A percentile compares a stretch with the other conserved stretches of the same genome.
phyloP scores from a whole-genome alignment of 1,284 basidiomycete genomes.

The Tilletia caries region DNA sequence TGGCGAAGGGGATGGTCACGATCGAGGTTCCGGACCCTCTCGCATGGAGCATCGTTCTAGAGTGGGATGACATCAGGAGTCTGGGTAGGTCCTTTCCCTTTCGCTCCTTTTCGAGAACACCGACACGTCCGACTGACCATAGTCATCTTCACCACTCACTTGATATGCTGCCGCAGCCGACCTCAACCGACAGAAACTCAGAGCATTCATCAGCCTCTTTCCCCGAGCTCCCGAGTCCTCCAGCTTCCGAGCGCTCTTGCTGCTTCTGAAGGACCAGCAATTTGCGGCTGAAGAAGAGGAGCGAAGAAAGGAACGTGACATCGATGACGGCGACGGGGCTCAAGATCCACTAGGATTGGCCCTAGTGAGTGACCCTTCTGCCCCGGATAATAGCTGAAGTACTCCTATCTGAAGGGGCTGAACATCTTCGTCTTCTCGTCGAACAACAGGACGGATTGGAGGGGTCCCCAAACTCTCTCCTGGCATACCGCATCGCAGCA shows the following conservation, averaged over 20 bases:
- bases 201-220: conserved; percentile 69
- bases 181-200: conserved; percentile 66
- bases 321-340: conserved; percentile 19
- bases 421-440: no score
- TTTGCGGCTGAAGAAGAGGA: conserved; percentile 31
- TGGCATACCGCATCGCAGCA: conserved; percentile 69
- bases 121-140: no score
- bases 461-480: conserved; percentile 63
- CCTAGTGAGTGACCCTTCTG: conserved; percentile 18
- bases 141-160: conserved; percentile 2
- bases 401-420: no score
- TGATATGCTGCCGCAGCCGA: conserved; percentile 58
- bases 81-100: conserved; percentile 60
- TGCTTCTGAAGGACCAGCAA: conserved; percentile 37
- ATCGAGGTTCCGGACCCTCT: conserved; percentile 71
- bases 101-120: neutral
- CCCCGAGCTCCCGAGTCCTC: conserved; percentile 56
- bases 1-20: conserved; percentile 70
- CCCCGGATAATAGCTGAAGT: conserved; percentile 31
- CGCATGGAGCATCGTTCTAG: conserved; percentile 75
- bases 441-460: conserved; percentile 63
- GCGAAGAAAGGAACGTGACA: conserved; percentile 27
- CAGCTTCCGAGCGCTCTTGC: conserved; percentile 34
- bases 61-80: conserved; percentile 69
- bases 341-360: conserved; percentile 41